Percentiles rank a stretch among this genome's conserved stretches.
Evolutionary conservation across 331 rosid species (phyloP).

Genomic region (Prunus yedoensis): DNA sequence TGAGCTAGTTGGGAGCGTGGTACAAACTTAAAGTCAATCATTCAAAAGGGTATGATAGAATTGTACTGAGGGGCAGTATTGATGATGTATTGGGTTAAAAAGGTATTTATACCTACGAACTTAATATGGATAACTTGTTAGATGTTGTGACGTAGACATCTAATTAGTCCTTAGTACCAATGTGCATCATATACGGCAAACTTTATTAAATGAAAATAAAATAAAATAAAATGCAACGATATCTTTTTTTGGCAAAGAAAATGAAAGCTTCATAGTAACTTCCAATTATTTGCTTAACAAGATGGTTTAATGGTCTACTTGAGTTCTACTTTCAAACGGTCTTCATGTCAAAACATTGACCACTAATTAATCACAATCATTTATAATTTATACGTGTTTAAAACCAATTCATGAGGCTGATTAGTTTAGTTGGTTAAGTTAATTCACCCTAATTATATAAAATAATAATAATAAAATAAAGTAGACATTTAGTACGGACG

Average conservation of each 20-base stretch:
- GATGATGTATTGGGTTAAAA: background rate
- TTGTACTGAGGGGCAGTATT: background rate
- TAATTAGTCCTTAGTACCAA: background rate
- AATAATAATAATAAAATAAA: no score
- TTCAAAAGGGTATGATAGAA: background rate
- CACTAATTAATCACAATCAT: background rate
- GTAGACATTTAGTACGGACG: constrained; percentile 6
- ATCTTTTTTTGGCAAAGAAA: background rate
- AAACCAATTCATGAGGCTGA: background rate
- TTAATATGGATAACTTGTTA: background rate
- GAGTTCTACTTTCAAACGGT: no score
- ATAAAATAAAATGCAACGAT: no score
- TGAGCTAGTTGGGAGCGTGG: no score
- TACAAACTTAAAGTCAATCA: no score
- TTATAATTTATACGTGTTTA: background rate
- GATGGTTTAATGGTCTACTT: background rate
- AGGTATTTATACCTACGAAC: background rate
- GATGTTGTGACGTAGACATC: constrained; percentile 1
- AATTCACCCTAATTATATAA: background rate
- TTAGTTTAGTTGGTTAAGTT: constrained; percentile 1
- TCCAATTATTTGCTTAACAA: background rate
- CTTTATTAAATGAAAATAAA: no score
- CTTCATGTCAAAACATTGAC: background rate
- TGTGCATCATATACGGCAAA: background rate
- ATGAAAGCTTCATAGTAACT: no score